Evolutionary conservation across 768 basidiomycete genomes (phyloP).

Genomic region (Termitomyces sp.): DNA sequence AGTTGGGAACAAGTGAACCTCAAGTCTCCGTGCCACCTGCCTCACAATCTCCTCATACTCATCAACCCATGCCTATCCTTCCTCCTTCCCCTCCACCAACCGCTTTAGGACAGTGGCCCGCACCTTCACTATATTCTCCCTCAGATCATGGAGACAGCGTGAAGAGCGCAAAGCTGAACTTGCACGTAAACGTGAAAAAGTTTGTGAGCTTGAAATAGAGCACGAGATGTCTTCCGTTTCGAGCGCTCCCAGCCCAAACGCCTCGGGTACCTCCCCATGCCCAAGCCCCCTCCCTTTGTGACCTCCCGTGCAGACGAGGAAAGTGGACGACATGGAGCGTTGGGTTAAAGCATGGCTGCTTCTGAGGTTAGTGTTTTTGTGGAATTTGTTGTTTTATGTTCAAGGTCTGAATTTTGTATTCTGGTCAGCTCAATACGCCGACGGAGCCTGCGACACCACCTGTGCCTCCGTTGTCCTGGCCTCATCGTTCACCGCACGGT

Average conservation of each 20-base stretch:
- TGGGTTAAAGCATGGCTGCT: conserved; percentile 12
- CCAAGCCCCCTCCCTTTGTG: conserved; percentile 10
- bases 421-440: background rate
- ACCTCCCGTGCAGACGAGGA: background rate
- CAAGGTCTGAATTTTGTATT: background rate
- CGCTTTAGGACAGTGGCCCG: too few relatives aligned
- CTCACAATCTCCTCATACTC: too few relatives aligned
- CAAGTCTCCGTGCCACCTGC: too few relatives aligned
- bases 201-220: conserved; percentile 14
- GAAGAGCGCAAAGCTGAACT: conserved; percentile 11
- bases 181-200: conserved; percentile 9
- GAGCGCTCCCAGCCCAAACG: conserved; percentile 8
- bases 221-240: conserved; percentile 6
- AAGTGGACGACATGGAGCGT: conserved; percentile 4
- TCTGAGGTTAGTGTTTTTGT: conserved; percentile 3
- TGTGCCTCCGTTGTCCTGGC: background rate
- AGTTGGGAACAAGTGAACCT: too few relatives aligned
- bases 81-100: too few relatives aligned
- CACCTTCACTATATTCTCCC: too few relatives aligned
- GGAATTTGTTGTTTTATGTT: background rate
- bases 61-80: too few relatives aligned
- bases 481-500: conserved; percentile 3
- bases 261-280: conserved; percentile 18
- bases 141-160: background rate
- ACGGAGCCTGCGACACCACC: conserved; percentile 3